Base-by-base conservation (phyloP, 2,329 filamentous ascomycete genomes). In the Bipolaris zeicola region DNA sequence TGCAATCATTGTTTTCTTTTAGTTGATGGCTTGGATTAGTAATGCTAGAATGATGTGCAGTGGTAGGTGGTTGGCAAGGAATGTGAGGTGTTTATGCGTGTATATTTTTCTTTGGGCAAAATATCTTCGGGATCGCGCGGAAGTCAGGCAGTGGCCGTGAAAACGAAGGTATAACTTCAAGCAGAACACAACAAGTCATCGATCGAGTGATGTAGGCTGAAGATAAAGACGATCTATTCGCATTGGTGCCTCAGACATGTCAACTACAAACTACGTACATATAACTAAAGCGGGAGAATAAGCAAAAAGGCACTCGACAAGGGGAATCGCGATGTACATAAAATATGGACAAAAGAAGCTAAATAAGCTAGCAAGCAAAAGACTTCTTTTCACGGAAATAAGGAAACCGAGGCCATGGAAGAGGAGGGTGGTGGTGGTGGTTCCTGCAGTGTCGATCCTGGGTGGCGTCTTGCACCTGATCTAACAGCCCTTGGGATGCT, bases 361-460 rank as follows among this genome's bases (percentile, higher is more conserved):
- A 22, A 28, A 28, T 28, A 11, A 24, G 38, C 38, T 24, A 43
- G 7, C 24, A 43, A 10, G 13, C 14, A 43, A 43, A 6, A 28
- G 14, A 8, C 0, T 6, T 13, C n/a, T 16, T 22, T 24, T 16
- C 22, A 28, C 22, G 22, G 41, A 18, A 43, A 31, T 24, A 28
- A 13, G 24, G 7, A 7, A 28, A 31, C 8, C 28, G 10, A 5
- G 10, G 10, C 28, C 26, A 28, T 28, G 26, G 26, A 10, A 6
- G 26, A 10, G 26, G 26, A 6, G 7, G 26, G 26, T 28, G 3
- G 34, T 28, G 11, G 39, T 7, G 6, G 41, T 5, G 36, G 36
- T 50, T 56, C 48, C 36, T 52, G 42, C 48, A 56, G 36, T 42
- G 42, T 31, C 48, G 53, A 56, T 56, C 53, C 36, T 38, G 18